Evolutionary conservation across 345 rosid species (phyloP).

Genomic region (Camelina neglecta): DNA sequence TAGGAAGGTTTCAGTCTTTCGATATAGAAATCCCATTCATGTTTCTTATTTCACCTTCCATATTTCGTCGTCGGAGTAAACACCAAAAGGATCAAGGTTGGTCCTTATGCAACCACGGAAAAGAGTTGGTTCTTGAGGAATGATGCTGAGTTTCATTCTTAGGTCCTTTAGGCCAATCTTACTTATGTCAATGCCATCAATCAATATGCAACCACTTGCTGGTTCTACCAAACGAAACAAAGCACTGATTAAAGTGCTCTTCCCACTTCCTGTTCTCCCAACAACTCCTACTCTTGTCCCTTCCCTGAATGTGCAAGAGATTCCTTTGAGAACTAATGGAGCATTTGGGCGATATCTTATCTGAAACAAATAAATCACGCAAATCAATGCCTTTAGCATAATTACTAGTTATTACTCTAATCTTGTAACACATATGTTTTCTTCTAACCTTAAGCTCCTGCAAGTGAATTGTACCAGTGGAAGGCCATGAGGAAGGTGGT

Average conservation of each 20-base stretch:
- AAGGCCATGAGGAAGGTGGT: constrained; percentile 74
- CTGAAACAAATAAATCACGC: constrained; percentile 41
- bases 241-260: constrained; percentile 84
- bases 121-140: constrained; percentile 96
- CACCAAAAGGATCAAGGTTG: constrained; percentile 84
- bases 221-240: constrained; percentile 90
- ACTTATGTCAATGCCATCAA: constrained; percentile 80
- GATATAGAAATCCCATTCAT: background rate
- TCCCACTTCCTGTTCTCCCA: constrained; percentile 94
- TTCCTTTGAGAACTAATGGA: constrained; percentile 73
- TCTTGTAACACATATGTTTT: constrained; percentile 1
- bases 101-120: constrained; percentile 82
- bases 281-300: constrained; percentile 85
- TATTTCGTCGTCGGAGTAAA: constrained; percentile 71
- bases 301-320: constrained; percentile 72
- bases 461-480: constrained; percentile 67
- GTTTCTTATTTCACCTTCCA: constrained; percentile 64
- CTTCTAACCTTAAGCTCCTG: constrained; percentile 62
- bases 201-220: constrained; percentile 65
- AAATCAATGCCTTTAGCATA: constrained; percentile 2
- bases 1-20: constrained; percentile 1
- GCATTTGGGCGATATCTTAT: constrained; percentile 73
- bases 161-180: constrained; percentile 80
- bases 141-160: constrained; percentile 89
- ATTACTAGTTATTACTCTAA: background rate